Conservation (phyloP, 441 rosid species). For the Erodium texanum region DNA sequence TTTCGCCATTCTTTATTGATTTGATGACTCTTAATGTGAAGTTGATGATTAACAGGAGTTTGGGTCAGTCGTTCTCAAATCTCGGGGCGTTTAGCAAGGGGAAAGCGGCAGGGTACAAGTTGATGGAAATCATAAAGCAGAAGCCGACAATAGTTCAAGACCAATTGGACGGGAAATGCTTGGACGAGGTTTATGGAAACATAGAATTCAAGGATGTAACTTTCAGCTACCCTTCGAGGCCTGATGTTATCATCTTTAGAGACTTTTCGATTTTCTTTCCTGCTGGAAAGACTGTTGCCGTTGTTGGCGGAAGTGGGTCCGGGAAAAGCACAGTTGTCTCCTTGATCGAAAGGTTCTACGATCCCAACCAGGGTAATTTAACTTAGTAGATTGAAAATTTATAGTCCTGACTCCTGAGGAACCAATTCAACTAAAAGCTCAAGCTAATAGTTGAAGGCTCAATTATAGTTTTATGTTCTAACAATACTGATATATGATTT, state of each 20-base stretch:
- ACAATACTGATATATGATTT: constrained; percentile 8
- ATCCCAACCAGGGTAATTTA: constrained; percentile 81
- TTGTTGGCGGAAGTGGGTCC: constrained; percentile 76
- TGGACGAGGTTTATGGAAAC: constrained; percentile 48
- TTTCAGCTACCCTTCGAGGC: constrained; percentile 55
- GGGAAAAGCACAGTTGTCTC: constrained; percentile 76
- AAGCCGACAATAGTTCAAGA: constrained; percentile 47
- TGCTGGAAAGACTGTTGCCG: constrained; percentile 50
- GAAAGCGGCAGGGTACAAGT: constrained; percentile 65
- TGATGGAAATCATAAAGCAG: constrained; percentile 59
- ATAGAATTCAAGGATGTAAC: constrained; percentile 50
- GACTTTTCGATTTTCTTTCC: constrained; percentile 55
- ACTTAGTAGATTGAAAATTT: too few relatives aligned
- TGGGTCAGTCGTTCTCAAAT: constrained; percentile 97
- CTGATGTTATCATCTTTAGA: constrained; percentile 51
- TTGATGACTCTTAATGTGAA: constrained; percentile 1
- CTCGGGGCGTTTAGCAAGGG: constrained; percentile 98
- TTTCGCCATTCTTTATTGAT: too few relatives aligned
- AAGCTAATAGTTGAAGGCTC: too few relatives aligned
- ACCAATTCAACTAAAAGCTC: too few relatives aligned
- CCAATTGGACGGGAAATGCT: constrained; percentile 35
- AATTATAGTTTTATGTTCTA: too few relatives aligned
- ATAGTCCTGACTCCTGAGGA: too few relatives aligned
- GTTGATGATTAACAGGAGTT: constrained; percentile 57
- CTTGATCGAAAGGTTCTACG: constrained; percentile 68